Percentiles rank a stretch among this genome's conserved stretches.
These are phyloP conservation scores for Prunus yedoensis DNA, from an alignment of 331 rosid species.

Conservation along the genomic window DNA sequence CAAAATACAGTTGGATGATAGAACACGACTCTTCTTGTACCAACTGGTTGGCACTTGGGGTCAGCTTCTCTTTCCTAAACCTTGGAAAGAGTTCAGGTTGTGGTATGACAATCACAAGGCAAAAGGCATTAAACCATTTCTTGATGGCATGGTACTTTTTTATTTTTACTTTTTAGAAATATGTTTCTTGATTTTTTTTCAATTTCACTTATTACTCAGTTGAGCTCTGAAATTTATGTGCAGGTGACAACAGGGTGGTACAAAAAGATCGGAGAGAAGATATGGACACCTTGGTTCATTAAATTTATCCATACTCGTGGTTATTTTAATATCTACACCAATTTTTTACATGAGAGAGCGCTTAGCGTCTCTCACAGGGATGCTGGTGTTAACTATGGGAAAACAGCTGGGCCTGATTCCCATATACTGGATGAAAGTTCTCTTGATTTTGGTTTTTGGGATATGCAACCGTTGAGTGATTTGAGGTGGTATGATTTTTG, in stretches of 20 bases:
- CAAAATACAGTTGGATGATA: slow-evolving; percentile 58
- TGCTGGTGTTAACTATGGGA: slow-evolving; percentile 92
- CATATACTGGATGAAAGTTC: slow-evolving; percentile 57
- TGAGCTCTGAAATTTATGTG: slow-evolving; percentile 23
- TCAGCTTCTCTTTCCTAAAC: slow-evolving; percentile 93
- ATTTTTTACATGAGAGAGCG: slow-evolving; percentile 74
- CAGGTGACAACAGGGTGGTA: slow-evolving; percentile 97
- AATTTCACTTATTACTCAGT: slow-evolving; percentile 16
- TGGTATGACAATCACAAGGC: slow-evolving; percentile 90
- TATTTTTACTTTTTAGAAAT: background rate
- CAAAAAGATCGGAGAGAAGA: slow-evolving; percentile 83
- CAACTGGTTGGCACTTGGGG: slow-evolving; percentile 98
- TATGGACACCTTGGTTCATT: slow-evolving; percentile 99
- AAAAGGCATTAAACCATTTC: slow-evolving; percentile 63
- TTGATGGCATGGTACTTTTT: slow-evolving; percentile 79
- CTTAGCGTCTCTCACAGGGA: slow-evolving; percentile 94
- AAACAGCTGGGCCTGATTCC: slow-evolving; percentile 96
- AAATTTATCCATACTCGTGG: slow-evolving; percentile 80
- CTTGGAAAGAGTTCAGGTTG: slow-evolving; percentile 97
- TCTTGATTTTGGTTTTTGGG: slow-evolving; percentile 57
- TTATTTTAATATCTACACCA: slow-evolving; percentile 76
- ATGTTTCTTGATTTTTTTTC: background rate
- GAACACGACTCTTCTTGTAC: slow-evolving; percentile 67
- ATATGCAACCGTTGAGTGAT: slow-evolving; percentile 58
- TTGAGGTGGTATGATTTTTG: slow-evolving; percentile 93